Evolutionary conservation across 1,284 basidiomycete genomes (phyloP).

Genomic region (Leccinum solheimii): DNA sequence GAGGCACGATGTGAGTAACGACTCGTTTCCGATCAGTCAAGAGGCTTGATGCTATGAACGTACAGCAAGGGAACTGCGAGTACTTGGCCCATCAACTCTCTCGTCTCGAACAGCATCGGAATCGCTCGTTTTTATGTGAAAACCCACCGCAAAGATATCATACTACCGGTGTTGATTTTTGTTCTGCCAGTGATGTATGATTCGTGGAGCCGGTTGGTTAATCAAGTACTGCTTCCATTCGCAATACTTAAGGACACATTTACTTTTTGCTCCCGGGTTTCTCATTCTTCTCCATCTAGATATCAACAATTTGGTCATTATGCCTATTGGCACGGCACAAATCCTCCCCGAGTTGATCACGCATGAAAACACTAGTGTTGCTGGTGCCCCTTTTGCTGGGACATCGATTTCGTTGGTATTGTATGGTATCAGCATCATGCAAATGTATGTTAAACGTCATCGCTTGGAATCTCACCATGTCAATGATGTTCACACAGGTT

Average conservation of each 20-base stretch:
- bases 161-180: not conserved
- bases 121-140: not conserved
- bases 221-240: not conserved
- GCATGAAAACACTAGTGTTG: not conserved
- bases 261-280: not conserved
- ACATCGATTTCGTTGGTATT: not conserved
- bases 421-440: not conserved
- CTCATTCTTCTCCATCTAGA: not conserved
- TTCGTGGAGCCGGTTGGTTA: not conserved
- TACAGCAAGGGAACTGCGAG: not conserved
- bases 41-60: too few relatives aligned
- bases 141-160: not conserved
- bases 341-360: not conserved
- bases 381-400: not conserved
- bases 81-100: not conserved
- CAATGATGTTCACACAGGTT: not conserved
- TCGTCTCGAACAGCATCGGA: not conserved
- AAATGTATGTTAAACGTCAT: not conserved
- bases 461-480: not conserved
- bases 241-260: not conserved
- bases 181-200: not conserved
- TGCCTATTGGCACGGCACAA: not conserved
- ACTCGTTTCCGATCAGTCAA: too few relatives aligned
- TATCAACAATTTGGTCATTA: not conserved
- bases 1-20: too few relatives aligned